Percentiles rank a stretch among this genome's conserved stretches.
phyloP scores from a whole-genome alignment of 2,329 filamentous ascomycete genomes.

The Parastagonospora avenae region DNA sequence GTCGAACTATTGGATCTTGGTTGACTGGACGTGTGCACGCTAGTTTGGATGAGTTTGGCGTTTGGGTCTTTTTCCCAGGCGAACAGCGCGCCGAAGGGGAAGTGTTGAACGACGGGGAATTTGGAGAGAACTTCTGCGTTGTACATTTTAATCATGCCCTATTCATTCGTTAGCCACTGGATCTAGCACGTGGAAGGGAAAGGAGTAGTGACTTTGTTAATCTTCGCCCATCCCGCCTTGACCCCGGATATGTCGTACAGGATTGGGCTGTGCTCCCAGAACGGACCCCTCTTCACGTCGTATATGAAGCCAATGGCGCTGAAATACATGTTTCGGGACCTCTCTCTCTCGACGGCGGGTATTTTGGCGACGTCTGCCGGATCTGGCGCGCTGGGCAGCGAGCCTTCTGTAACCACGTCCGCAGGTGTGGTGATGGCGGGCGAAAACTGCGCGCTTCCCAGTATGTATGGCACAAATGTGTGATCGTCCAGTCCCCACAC shows the following conservation, averaged over 20 bases:
- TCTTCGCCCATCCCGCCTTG: conserved; percentile 90
- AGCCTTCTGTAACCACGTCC: conserved; percentile 77
- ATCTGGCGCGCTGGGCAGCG: conserved; percentile 68
- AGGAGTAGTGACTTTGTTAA: conserved; percentile 65
- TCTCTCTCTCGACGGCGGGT: conserved; percentile 47
- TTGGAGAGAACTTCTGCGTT: conserved; percentile 95
- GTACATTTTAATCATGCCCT: conserved; percentile 99
- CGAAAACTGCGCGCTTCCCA: conserved; percentile 88
- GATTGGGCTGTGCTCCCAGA: conserved; percentile 93
- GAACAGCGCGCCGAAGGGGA: conserved; percentile 58
- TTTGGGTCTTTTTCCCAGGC: conserved; percentile 53
- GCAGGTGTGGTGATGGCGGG: conserved; percentile 66
- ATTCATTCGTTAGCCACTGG: conserved; percentile 4
- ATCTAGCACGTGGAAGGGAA: neutral
- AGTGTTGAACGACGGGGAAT: conserved; percentile 98
- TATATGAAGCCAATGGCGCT: conserved; percentile 95
- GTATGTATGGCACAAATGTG: conserved; percentile 90
- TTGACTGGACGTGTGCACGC: conserved; percentile 44
- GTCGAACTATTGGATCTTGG: conserved; percentile 27
- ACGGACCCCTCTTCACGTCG: conserved; percentile 93
- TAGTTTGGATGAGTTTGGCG: conserved; percentile 39
- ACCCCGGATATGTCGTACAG: conserved; percentile 94
- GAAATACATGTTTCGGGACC: conserved; percentile 75
- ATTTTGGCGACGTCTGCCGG: conserved; percentile 67
- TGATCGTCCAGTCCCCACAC: conserved; percentile 99